These are phyloP conservation scores for Aspergillus biplanus DNA, from an alignment of 495 filamentous ascomycete species.

Conservation along the genomic window DNA sequence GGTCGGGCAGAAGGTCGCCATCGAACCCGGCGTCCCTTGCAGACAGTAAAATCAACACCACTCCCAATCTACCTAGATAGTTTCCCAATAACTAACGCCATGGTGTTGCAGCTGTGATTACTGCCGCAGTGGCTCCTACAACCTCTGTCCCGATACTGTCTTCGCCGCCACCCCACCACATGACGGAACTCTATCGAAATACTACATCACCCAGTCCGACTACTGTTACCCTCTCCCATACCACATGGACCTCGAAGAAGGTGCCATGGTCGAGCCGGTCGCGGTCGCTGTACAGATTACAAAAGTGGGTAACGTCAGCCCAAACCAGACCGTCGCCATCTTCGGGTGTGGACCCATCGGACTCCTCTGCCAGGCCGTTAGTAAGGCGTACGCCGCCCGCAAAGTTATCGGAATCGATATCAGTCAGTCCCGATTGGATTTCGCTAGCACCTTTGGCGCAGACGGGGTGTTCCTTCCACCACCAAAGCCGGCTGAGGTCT, in stretches of 20 bases:
- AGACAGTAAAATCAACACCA: conserved; percentile 21
- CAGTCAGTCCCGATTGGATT: conserved; percentile 65
- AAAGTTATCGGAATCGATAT: conserved; percentile 82
- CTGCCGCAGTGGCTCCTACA: conserved; percentile 47
- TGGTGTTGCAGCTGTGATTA: conserved; percentile 32
- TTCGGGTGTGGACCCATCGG: conserved; percentile 90
- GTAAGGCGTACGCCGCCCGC: conserved; percentile 71
- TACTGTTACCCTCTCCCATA: conserved; percentile 75
- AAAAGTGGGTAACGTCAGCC: conserved; percentile 66
- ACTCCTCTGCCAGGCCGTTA: conserved; percentile 76
- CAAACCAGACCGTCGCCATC: conserved; percentile 76
- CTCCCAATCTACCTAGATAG: no score
- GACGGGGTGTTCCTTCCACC: conserved; percentile 67
- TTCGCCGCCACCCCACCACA: conserved; percentile 77
- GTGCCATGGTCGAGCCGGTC: conserved; percentile 82
- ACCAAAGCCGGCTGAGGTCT: background rate
- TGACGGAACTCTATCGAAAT: conserved; percentile 77
- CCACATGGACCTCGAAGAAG: conserved; percentile 74
- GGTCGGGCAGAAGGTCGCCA: conserved; percentile 70
- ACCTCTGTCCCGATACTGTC: conserved; percentile 62
- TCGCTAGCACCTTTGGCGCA: conserved; percentile 68
- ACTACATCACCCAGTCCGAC: conserved; percentile 73
- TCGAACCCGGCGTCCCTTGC: conserved; percentile 84
- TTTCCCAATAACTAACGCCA: no score
- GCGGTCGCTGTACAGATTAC: conserved; percentile 80